Percentiles rank a stretch among this genome's conserved stretches.
These are phyloP conservation scores for Mrakia hoshinonis DNA, from an alignment of 768 basidiomycete species.

Conservation along the genomic window DNA sequence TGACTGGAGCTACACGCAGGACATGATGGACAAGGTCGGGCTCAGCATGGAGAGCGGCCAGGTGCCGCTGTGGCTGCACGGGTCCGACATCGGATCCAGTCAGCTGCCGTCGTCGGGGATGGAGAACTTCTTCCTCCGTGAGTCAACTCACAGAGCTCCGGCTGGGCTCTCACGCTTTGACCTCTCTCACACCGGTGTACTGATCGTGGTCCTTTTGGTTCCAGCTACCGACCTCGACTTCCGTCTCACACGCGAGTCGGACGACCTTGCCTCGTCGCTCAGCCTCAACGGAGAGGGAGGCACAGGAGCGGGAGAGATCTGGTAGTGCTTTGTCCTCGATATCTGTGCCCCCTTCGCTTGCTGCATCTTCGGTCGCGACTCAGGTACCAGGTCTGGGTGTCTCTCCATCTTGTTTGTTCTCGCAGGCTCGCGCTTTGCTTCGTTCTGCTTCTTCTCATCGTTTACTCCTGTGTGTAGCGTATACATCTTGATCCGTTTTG, in stretches of 20 bases:
- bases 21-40: slow-evolving; percentile 23
- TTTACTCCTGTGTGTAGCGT: no score
- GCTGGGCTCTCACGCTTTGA: not conserved
- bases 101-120: slow-evolving; percentile 24
- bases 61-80: slow-evolving; percentile 27
- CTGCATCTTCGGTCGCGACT: no score
- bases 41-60: slow-evolving; percentile 15
- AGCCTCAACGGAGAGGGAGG: slow-evolving; percentile 6
- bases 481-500: no score
- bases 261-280: slow-evolving; percentile 13
- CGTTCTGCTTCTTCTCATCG: no score
- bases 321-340: no score
- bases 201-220: not conserved
- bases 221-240: slow-evolving; percentile 25
- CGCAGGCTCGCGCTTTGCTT: no score
- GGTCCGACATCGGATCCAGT: slow-evolving; percentile 26
- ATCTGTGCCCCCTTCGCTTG: no score
- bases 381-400: no score
- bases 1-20: slow-evolving; percentile 1
- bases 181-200: not conserved
- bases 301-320: not conserved
- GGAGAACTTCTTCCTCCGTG: slow-evolving; percentile 25
- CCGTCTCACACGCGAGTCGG: slow-evolving; percentile 14
- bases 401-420: no score
- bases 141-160: not conserved